Evolutionary conservation across 2,329 filamentous ascomycete genomes (phyloP).

Genomic region (Fusarium sterilihyphosum): DNA sequence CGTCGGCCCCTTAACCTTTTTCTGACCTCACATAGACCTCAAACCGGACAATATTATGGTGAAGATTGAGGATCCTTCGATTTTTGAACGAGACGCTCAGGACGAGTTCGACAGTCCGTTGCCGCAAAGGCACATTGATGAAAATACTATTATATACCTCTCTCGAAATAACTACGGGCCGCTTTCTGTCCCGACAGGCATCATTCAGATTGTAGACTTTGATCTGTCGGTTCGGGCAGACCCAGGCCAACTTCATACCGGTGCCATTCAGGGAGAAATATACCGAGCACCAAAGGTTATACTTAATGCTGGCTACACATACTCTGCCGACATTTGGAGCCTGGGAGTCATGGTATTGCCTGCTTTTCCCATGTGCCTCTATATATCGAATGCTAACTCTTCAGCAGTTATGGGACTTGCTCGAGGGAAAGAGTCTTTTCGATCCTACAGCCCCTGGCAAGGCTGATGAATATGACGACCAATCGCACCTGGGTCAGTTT

Average conservation of each 20-base stretch:
- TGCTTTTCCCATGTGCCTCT: slow-evolving; percentile 26
- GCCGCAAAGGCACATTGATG: slow-evolving; percentile 27
- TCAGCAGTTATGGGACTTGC: slow-evolving; percentile 20
- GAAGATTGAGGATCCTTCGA: slow-evolving; percentile 28
- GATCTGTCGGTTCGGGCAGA: slow-evolving; percentile 10
- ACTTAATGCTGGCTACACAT: slow-evolving; percentile 34
- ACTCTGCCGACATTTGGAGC: slow-evolving; percentile 40
- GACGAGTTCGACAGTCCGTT: slow-evolving; percentile 36
- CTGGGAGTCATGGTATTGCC: slow-evolving; percentile 39
- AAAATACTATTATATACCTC: slow-evolving; percentile 36
- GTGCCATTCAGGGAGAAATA: slow-evolving; percentile 28
- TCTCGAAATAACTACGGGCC: slow-evolving; percentile 40
- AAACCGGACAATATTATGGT: slow-evolving; percentile 39
- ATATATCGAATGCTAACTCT: background rate
- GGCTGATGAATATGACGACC: slow-evolving; percentile 8
- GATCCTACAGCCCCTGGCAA: background rate
- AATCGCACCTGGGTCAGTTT: slow-evolving; percentile 13
- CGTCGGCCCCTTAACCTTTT: background rate
- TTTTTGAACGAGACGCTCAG: slow-evolving; percentile 27
- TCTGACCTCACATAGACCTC: slow-evolving; percentile 15
- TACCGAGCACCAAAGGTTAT: slow-evolving; percentile 38
- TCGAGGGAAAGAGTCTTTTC: slow-evolving; percentile 14
- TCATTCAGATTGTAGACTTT: slow-evolving; percentile 37
- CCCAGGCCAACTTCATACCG: slow-evolving; percentile 9
- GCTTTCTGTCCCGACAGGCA: slow-evolving; percentile 18